Evolutionary conservation across 2,329 filamentous ascomycete genomes (phyloP).

Genomic region (Nannizziopsis barbatae): DNA sequence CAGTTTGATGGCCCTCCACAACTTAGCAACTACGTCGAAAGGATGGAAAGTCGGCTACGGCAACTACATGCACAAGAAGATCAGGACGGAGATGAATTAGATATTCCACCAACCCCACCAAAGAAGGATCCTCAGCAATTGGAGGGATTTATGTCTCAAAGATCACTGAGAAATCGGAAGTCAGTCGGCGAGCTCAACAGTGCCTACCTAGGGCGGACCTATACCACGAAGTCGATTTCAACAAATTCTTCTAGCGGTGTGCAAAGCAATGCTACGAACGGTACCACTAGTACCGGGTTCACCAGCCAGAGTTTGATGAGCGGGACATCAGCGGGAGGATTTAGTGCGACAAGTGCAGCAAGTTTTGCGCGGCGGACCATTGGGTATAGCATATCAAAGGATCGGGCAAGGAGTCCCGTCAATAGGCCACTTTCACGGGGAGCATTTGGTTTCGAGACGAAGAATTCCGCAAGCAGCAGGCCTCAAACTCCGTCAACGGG

Average conservation of each 20-base stretch:
- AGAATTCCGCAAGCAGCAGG: slow-evolving; percentile 23
- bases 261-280: slow-evolving; percentile 54
- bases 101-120: slow-evolving; percentile 51
- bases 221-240: slow-evolving; percentile 76
- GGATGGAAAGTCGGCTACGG: slow-evolving; percentile 76
- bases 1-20: slow-evolving; percentile 54
- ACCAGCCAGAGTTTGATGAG: slow-evolving; percentile 89
- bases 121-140: slow-evolving; percentile 32
- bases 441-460: slow-evolving; percentile 29
- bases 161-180: slow-evolving; percentile 31
- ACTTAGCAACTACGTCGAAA: slow-evolving; percentile 74
- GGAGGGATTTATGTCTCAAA: slow-evolving; percentile 33
- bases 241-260: slow-evolving; percentile 66
- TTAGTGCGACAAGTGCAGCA: slow-evolving; percentile 90
- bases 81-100: slow-evolving; percentile 34
- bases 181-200: slow-evolving; percentile 63
- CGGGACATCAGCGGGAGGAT: slow-evolving; percentile 74
- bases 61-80: slow-evolving; percentile 51
- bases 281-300: slow-evolving; percentile 59
- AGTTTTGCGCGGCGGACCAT: slow-evolving; percentile 70
- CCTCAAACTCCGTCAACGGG: slow-evolving; percentile 55
- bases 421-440: slow-evolving; percentile 30
- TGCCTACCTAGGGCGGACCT: slow-evolving; percentile 61
- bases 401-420: slow-evolving; percentile 37
- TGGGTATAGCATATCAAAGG: slow-evolving; percentile 23